These are phyloP conservation scores for Peronospora tabacina DNA, from an alignment of 352 stramenopile genomes.

Conservation along the genomic window DNA sequence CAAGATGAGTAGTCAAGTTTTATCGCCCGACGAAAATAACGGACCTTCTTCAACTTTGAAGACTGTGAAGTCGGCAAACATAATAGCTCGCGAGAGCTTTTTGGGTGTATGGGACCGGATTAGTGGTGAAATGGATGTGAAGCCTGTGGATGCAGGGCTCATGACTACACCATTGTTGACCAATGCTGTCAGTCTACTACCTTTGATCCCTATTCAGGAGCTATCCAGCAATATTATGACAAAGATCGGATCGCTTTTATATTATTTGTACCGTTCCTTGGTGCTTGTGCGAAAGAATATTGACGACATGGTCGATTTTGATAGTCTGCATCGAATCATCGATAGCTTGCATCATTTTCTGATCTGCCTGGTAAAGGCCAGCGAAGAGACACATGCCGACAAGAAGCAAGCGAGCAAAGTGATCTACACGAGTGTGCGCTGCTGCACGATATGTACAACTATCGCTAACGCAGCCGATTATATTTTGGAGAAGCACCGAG, in stretches of 20 bases:
- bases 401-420: conserved; percentile 30
- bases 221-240: conserved; percentile 11
- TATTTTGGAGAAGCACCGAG: conserved; percentile 4
- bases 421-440: conserved; percentile 49
- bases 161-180: conserved; percentile 17
- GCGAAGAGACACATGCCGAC: background rate
- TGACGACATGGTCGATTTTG: conserved; percentile 3
- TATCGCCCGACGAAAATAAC: conserved; percentile 7
- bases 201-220: conserved; percentile 11
- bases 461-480: conserved; percentile 34
- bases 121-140: conserved; percentile 21
- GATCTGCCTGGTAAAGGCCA: conserved; percentile 13
- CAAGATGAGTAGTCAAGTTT: background rate
- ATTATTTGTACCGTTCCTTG: conserved; percentile 24
- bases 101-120: conserved; percentile 22
- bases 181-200: conserved; percentile 21
- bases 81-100: conserved; percentile 21
- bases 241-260: conserved; percentile 21
- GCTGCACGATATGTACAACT: conserved; percentile 55
- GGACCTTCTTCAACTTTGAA: background rate
- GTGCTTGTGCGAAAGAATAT: conserved; percentile 19
- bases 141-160: conserved; percentile 15
- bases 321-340: conserved; percentile 12
- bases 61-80: conserved; percentile 3
- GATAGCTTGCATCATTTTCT: conserved; percentile 28